These are phyloP conservation scores for Biancaea sappan DNA, from an alignment of 306 rosid genomes.

Conservation along the genomic window DNA sequence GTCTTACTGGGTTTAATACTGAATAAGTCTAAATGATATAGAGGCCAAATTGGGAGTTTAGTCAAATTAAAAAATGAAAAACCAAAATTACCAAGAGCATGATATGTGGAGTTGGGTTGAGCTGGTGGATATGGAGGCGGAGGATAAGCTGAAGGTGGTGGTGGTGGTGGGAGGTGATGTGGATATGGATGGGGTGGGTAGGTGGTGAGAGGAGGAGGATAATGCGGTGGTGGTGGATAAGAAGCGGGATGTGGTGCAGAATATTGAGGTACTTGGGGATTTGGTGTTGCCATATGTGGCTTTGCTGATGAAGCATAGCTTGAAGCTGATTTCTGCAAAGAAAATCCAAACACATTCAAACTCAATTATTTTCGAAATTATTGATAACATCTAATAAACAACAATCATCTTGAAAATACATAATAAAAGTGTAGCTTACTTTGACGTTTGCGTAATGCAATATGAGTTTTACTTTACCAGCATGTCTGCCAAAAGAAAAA, in stretches of 20 bases:
- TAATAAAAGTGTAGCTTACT: constrained; percentile 23
- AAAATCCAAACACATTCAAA: background rate
- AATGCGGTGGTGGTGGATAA: too few species aligned
- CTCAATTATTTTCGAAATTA: background rate
- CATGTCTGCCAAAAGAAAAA: constrained; percentile 33
- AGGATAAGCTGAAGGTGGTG: background rate
- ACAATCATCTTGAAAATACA: background rate
- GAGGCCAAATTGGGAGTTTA: background rate
- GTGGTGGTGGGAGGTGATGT: too few species aligned
- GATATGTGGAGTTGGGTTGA: constrained; percentile 22
- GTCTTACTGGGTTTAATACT: too few species aligned
- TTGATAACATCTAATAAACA: background rate
- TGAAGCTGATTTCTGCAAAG: constrained; percentile 30
- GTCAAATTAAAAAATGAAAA: background rate
- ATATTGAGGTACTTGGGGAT: background rate
- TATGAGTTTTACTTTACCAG: constrained; percentile 49
- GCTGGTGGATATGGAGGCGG: constrained; percentile 11
- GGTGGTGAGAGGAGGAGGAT: constrained; percentile 31
- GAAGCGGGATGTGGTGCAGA: background rate
- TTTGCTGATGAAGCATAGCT: constrained; percentile 16
- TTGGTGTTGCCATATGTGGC: background rate
- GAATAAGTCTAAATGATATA: background rate
- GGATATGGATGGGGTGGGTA: constrained; percentile 36
- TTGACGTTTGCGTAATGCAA: constrained; percentile 42
- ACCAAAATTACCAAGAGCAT: constrained; percentile 53